phyloP scores from a whole-genome alignment of 306 rosid genomes.

The Acmispon strigosus region DNA sequence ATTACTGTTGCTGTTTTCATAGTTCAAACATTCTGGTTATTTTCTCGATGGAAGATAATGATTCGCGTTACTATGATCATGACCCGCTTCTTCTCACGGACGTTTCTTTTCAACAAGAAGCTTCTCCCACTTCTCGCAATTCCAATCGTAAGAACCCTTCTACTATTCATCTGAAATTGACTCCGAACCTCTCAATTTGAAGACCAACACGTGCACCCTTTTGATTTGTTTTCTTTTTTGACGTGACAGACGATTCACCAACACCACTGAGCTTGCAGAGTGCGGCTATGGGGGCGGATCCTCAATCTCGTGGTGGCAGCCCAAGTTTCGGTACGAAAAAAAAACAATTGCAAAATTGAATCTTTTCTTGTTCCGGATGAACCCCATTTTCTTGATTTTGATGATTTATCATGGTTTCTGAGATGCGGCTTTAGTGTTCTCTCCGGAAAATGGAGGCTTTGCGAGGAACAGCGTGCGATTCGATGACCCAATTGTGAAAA shows the following conservation, averaged over 20 bases:
- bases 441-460: conserved; percentile 15
- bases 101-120: conserved; percentile 35
- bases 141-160: conserved; percentile 29
- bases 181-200: neutral
- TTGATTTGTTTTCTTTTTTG: conserved; percentile 7
- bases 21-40: conserved; percentile 16
- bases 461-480: conserved; percentile 5
- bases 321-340: neutral
- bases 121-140: conserved; percentile 9
- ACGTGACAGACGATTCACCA: conserved; percentile 25
- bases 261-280: conserved; percentile 25
- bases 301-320: conserved; percentile 18
- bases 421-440: conserved; percentile 19
- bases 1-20: conserved; percentile 25
- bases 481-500: conserved; percentile 30
- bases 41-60: conserved; percentile 47
- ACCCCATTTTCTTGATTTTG: conserved; percentile 16
- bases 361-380: conserved; percentile 12
- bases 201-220: conserved; percentile 7
- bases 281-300: conserved; percentile 43
- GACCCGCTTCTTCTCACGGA: conserved; percentile 66
- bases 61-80: conserved; percentile 35
- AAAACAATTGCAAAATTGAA: neutral
- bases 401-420: neutral
- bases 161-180: neutral